Conservation (phyloP, 140 eudicot genomes). For the Eryngium alpinum region DNA sequence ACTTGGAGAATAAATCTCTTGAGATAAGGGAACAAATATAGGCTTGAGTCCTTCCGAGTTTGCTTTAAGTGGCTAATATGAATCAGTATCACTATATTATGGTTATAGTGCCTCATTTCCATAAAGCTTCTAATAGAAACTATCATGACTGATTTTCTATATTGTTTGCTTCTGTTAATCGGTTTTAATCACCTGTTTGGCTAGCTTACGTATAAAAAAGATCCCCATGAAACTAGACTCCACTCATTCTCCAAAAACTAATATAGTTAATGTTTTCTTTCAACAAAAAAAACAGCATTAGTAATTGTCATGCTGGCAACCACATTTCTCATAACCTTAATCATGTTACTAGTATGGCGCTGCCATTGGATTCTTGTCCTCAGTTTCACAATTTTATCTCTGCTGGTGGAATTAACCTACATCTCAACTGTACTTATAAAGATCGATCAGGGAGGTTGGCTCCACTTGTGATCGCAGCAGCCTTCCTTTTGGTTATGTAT, state of each 20-base stretch:
- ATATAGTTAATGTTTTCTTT: not conserved
- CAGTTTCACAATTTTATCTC: conserved; percentile 55
- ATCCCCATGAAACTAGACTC: not conserved
- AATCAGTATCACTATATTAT: not conserved
- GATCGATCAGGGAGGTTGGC: conserved; percentile 91
- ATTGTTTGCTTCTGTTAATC: not conserved
- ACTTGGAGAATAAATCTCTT: not conserved
- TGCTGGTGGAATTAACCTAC: conserved; percentile 67
- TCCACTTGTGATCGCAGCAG: conserved; percentile 87
- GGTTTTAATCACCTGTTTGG: not conserved
- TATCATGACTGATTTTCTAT: not conserved
- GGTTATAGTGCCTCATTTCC: not conserved
- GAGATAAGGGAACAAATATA: not conserved
- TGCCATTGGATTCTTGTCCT: conserved; percentile 91
- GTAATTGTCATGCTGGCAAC: conserved; percentile 94
- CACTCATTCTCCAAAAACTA: not conserved
- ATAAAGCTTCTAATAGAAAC: not conserved
- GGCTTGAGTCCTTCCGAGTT: not conserved
- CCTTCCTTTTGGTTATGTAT: conserved; percentile 72
- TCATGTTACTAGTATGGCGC: conserved; percentile 82
- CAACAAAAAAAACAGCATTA: conserved; percentile 75
- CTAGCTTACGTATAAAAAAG: not conserved
- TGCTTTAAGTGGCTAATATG: not conserved
- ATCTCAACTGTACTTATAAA: conserved; percentile 84
- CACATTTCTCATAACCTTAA: conserved; percentile 69